A percentile compares a stretch with the other conserved stretches of the same genome.
phyloP scores from a whole-genome alignment of 2,329 filamentous ascomycete species.

The Fusarium transvaalense region DNA sequence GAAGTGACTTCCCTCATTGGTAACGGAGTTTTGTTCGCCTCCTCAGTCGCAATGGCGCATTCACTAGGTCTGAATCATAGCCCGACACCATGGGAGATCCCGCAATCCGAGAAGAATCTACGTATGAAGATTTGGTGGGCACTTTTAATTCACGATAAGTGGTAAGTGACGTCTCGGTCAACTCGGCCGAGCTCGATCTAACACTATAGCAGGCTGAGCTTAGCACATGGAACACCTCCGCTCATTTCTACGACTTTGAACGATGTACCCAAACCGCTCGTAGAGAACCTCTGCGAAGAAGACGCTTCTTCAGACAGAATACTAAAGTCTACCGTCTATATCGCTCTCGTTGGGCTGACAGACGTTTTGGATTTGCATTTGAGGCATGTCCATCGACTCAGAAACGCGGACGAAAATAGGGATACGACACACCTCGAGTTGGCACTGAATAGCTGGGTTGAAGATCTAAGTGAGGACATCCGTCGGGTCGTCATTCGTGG shows the following conservation, averaged over 20 bases:
- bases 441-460: conserved; percentile 59
- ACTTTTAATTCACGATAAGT: conserved; percentile 66
- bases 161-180: conserved; percentile 53
- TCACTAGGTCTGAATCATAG: conserved; percentile 67
- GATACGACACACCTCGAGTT: conserved; percentile 54
- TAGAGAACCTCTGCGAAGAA: conserved; percentile 52
- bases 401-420: conserved; percentile 43
- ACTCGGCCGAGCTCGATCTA: neutral
- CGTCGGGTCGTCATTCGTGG: conserved; percentile 59
- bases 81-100: conserved; percentile 65
- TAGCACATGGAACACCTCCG: conserved; percentile 66
- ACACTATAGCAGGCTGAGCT: conserved; percentile 57
- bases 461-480: conserved; percentile 54
- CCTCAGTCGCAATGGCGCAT: conserved; percentile 65
- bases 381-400: conserved; percentile 54
- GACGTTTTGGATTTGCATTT: conserved; percentile 53
- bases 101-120: conserved; percentile 62
- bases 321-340: conserved; percentile 56
- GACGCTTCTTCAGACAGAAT: conserved; percentile 28
- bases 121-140: conserved; percentile 69
- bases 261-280: conserved; percentile 60
- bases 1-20: conserved; percentile 71
- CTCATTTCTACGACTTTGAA: conserved; percentile 60
- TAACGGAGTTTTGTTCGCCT: conserved; percentile 64
- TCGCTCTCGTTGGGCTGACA: conserved; percentile 60